Conservation (phyloP, 2,329 filamentous ascomycete genomes). For the Aureobasidium lini region DNA sequence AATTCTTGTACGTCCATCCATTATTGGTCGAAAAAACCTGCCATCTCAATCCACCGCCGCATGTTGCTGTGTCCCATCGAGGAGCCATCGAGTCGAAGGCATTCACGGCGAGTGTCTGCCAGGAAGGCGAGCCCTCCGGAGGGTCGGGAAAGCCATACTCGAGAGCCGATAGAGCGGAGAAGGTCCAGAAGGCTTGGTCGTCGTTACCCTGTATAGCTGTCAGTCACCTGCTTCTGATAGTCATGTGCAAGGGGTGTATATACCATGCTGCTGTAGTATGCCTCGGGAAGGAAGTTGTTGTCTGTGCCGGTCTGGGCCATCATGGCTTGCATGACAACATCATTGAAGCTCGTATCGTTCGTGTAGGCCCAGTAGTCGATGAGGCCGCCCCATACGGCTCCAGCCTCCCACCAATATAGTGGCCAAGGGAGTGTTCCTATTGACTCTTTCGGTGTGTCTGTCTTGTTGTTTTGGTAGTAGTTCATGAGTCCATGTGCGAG, state of each 20-base stretch:
- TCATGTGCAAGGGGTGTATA: background rate
- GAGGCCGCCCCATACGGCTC: constrained; percentile 25
- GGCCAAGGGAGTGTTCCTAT: constrained; percentile 36
- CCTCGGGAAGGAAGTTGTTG: constrained; percentile 36
- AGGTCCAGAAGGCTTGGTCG: constrained; percentile 72
- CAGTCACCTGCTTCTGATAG: background rate
- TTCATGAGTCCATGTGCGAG: constrained; percentile 28
- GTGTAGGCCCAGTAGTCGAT: constrained; percentile 42
- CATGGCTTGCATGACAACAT: constrained; percentile 36
- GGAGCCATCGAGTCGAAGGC: constrained; percentile 71
- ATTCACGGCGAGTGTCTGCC: constrained; percentile 70
- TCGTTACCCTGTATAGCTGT: constrained; percentile 36
- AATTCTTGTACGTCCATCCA: constrained; percentile 69
- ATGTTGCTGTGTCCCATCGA: constrained; percentile 61
- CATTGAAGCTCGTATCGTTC: constrained; percentile 36
- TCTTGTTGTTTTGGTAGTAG: constrained; percentile 29
- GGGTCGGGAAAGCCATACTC: constrained; percentile 69
- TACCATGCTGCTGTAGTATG: constrained; percentile 25
- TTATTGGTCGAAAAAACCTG: constrained; percentile 73
- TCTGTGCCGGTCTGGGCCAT: constrained; percentile 34
- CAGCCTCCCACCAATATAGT: constrained; percentile 43
- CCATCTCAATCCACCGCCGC: constrained; percentile 73
- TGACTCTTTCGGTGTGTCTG: constrained; percentile 21
- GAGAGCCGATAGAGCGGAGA: constrained; percentile 70
- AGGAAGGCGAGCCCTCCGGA: constrained; percentile 53